Evolutionary conservation across 345 rosid species (phyloP), one percentile per base, ranked within the genome.

Genomic region (Zanthoxylum bungeanum): DNA sequence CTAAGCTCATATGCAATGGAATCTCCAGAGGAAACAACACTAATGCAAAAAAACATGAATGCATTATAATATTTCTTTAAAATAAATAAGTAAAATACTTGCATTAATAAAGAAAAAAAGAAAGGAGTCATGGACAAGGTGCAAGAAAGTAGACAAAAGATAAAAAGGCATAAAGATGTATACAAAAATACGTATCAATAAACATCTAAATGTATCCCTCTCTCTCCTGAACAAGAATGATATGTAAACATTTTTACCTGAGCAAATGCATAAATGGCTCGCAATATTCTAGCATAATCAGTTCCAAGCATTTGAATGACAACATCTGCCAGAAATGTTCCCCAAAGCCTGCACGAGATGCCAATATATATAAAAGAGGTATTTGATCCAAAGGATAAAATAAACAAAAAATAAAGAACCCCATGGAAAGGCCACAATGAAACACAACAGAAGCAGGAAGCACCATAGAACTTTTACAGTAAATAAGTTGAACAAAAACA

Each of bases 231-330:
- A 30, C n/a, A 19, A 58, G 31, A 30, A 58, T 30, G 62, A 58
- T 10, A 11, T 37, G 10, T 9, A 12, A 16, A 9, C 27, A 53
- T 30, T 42, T 79, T 80, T 84, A 93, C 97, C 95, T 90, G 96
- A 8, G 98, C 97, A 84, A 94, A 85, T 12, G 95, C 93, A 74
- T 88, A 94, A 75, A 94, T 89, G 61, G 98, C 98, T 80, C 87
- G 86, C 73, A 94, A 76, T 74, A 94, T 87, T 83, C 98, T 85
- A 55, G 97, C 93, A 83, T 92, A 90, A 83, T 94, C 98, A 60
- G 98, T 91, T 71, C 97, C 98, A 4, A 94, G 92, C 98, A 94
- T 94, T 75, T 91, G 98, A 86, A 91, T 94, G 33, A 94, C 97
- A 57, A 91, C 80, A 77, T 94, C 98, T 39, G 98, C 97, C 44